Conservation (phyloP, 805 yeast genomes). For the Candida coleopterorum region DNA sequence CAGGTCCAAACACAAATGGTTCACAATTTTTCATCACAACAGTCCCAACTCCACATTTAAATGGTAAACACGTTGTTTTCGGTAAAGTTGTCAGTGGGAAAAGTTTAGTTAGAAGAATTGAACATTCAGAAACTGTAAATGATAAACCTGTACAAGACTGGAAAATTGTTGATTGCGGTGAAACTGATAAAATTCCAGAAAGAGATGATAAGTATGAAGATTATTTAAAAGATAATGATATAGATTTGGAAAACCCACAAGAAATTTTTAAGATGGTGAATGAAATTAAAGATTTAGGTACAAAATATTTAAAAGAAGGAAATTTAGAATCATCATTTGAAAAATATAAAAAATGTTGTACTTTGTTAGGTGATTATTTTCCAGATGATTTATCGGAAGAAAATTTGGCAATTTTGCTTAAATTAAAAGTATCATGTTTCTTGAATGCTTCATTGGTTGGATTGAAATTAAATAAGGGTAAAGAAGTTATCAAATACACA, state of each 20-base stretch:
- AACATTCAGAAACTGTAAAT: conserved; percentile 56
- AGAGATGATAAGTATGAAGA: conserved; percentile 84
- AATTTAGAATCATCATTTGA: conserved; percentile 50
- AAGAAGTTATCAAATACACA: conserved; percentile 54
- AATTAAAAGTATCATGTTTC: conserved; percentile 57
- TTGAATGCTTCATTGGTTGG: conserved; percentile 75
- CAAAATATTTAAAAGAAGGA: conserved; percentile 64
- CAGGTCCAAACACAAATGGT: conserved; percentile 94
- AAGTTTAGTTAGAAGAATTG: conserved; percentile 73
- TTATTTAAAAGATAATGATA: conserved; percentile 67
- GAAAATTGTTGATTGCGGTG: conserved; percentile 75
- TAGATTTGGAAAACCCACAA: conserved; percentile 56
- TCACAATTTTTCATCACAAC: conserved; percentile 95
- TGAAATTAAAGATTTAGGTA: conserved; percentile 71
- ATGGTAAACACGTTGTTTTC: conserved; percentile 94
- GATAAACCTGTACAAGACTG: conserved; percentile 75
- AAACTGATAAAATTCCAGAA: conserved; percentile 56
- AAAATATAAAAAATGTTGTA: conserved; percentile 71
- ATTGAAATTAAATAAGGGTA: conserved; percentile 54
- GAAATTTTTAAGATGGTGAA: conserved; percentile 64
- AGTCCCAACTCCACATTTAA: conserved; percentile 87
- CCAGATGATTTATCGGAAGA: conserved; percentile 64
- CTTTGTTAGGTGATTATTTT: conserved; percentile 65
- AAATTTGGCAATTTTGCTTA: conserved; percentile 44
- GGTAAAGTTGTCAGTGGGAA: conserved; percentile 85